Evolutionary conservation across 2,329 filamentous ascomycete genomes (phyloP).

Genomic region (Grosmannia huntii): DNA sequence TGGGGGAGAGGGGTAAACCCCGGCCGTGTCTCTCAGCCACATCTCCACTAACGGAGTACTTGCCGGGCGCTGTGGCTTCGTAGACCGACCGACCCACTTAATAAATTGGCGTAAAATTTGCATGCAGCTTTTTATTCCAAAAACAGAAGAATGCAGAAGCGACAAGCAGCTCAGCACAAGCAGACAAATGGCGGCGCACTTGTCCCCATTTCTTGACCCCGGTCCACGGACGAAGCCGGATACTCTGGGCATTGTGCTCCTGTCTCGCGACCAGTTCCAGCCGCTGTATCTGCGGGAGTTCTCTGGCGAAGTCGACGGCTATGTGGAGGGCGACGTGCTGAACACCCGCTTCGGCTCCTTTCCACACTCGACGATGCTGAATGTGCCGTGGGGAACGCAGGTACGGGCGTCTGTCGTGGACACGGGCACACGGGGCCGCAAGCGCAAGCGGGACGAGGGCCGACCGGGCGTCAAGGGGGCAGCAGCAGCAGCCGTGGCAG

Average conservation of each 20-base stretch:
- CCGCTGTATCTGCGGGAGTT: slow-evolving; percentile 57
- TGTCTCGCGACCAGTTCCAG: slow-evolving; percentile 75
- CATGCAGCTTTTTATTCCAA: background rate
- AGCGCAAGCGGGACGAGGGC: slow-evolving; percentile 33
- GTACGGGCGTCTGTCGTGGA: slow-evolving; percentile 82
- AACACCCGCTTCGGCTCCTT: slow-evolving; percentile 94
- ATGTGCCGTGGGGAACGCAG: slow-evolving; percentile 81
- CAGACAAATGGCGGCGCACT: slow-evolving; percentile 7
- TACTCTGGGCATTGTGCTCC: slow-evolving; percentile 68
- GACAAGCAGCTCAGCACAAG: background rate
- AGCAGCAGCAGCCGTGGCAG: background rate
- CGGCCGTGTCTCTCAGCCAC: background rate
- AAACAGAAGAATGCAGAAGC: background rate
- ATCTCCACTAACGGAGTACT: too few relatives aligned
- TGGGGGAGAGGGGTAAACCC: background rate
- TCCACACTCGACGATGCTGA: slow-evolving; percentile 64
- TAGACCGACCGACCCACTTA: background rate
- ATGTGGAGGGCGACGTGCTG: slow-evolving; percentile 63
- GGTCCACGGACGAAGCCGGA: slow-evolving; percentile 48
- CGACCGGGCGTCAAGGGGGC: background rate
- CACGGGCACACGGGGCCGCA: slow-evolving; percentile 75
- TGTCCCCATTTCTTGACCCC: slow-evolving; percentile 70
- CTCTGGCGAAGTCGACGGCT: slow-evolving; percentile 51
- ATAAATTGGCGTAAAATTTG: background rate
- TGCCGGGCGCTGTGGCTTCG: background rate